phyloP scores from a whole-genome alignment of 1,284 basidiomycete species.

The Leccinum pseudoinsigne region DNA sequence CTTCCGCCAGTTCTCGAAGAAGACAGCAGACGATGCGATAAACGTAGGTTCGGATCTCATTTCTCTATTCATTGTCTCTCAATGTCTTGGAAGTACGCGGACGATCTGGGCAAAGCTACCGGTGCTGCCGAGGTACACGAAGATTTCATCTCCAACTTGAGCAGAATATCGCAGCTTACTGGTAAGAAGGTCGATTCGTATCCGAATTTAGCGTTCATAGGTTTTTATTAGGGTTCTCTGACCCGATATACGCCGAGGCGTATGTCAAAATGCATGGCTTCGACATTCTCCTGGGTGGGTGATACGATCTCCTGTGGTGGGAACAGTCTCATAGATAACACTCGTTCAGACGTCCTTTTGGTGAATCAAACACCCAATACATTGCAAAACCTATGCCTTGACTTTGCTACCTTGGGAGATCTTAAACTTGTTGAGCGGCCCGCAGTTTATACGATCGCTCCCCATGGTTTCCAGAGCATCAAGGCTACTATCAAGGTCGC shows the following conservation, averaged over 20 bases:
- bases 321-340: background rate
- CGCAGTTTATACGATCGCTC: slow-evolving; percentile 89
- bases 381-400: slow-evolving; percentile 94
- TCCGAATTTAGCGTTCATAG: slow-evolving; percentile 3
- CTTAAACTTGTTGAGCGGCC: slow-evolving; percentile 97
- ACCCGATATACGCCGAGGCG: slow-evolving; percentile 98
- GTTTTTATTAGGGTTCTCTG: slow-evolving; percentile 79
- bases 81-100: slow-evolving; percentile 67
- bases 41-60: slow-evolving; percentile 58
- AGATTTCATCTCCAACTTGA: slow-evolving; percentile 97
- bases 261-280: slow-evolving; percentile 99
- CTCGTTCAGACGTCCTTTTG: slow-evolving; percentile 78
- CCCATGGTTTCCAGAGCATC: slow-evolving; percentile 97
- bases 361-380: slow-evolving; percentile 98
- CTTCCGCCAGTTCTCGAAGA: slow-evolving; percentile 96
- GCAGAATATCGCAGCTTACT: slow-evolving; percentile 94
- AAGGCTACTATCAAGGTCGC: slow-evolving; percentile 99
- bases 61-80: background rate
- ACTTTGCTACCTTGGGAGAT: slow-evolving; percentile 97
- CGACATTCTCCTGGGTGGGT: slow-evolving; percentile 86
- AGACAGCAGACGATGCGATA: slow-evolving; percentile 75
- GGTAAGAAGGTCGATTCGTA: slow-evolving; percentile 40
- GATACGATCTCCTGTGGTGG: background rate
- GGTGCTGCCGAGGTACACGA: slow-evolving; percentile 84
- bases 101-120: slow-evolving; percentile 90